Percentiles rank a stretch among this genome's conserved stretches.
Conservation (phyloP, 352 stramenopile species). For the Phytophthora ramorum region DNA sequence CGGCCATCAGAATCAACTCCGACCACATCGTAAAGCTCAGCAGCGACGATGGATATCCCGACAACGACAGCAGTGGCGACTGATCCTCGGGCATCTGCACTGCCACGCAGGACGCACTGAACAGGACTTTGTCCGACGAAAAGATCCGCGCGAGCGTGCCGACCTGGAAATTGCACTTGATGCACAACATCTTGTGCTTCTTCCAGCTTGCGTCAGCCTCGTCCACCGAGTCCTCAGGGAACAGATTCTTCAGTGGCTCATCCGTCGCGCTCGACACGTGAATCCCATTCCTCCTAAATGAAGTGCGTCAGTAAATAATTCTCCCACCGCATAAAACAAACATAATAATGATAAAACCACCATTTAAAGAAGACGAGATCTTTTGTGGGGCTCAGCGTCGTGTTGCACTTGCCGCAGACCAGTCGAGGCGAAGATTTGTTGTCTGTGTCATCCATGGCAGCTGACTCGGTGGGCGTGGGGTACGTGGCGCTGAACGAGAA, state of each 20-base stretch:
- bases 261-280: slow-evolving; percentile 76
- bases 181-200: slow-evolving; percentile 73
- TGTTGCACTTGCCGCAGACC: slow-evolving; percentile 76
- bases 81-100: slow-evolving; percentile 78
- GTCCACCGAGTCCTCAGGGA: slow-evolving; percentile 49
- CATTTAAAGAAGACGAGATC: slow-evolving; percentile 85
- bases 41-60: slow-evolving; percentile 76
- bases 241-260: slow-evolving; percentile 63
- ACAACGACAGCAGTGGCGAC: slow-evolving; percentile 76
- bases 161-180: slow-evolving; percentile 69
- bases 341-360: slow-evolving; percentile 23
- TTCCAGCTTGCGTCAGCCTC: slow-evolving; percentile 51
- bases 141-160: slow-evolving; percentile 69
- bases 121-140: slow-evolving; percentile 75
- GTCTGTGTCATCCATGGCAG: slow-evolving; percentile 45
- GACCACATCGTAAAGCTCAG: slow-evolving; percentile 82
- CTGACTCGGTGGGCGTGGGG: slow-evolving; percentile 59
- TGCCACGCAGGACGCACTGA: slow-evolving; percentile 67
- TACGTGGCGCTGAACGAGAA: slow-evolving; percentile 68
- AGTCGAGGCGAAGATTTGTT: slow-evolving; percentile 59
- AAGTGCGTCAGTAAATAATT: background rate
- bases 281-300: slow-evolving; percentile 65
- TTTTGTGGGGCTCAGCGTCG: slow-evolving; percentile 60
- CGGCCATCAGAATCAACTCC: slow-evolving; percentile 79
- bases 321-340: background rate